Conservation (phyloP, 768 basidiomycete species). For the Neoboletus brunneissimus region DNA sequence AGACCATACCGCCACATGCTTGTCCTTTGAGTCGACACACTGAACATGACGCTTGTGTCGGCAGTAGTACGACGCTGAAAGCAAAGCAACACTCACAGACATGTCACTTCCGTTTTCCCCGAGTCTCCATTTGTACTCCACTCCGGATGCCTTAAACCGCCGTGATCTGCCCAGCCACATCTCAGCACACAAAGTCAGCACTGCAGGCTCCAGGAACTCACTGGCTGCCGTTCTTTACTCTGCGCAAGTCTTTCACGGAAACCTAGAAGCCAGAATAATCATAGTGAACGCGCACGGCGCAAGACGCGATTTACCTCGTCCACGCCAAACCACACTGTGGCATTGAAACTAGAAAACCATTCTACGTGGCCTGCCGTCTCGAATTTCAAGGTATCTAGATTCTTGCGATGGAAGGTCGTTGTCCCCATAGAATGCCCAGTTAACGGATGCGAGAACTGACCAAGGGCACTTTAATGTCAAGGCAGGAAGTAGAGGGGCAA, state of each 20-base stretch:
- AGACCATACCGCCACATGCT: conserved; percentile 47
- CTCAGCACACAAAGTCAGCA: not conserved
- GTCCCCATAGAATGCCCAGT: conserved; percentile 41
- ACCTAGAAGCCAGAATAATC: conserved; percentile 27
- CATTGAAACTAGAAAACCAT: conserved; percentile 47
- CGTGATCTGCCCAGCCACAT: conserved; percentile 40
- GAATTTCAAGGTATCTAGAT: conserved; percentile 41
- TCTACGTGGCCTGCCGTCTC: conserved; percentile 55
- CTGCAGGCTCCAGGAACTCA: conserved; percentile 23
- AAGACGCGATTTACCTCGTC: conserved; percentile 36
- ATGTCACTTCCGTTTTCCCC: conserved; percentile 43
- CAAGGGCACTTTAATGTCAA: not conserved
- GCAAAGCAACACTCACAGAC: conserved; percentile 36
- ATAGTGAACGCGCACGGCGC: not conserved
- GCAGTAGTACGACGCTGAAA: not conserved
- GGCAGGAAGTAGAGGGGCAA: not conserved
- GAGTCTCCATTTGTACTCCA: conserved; percentile 59
- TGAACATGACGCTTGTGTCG: conserved; percentile 19
- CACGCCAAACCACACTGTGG: conserved; percentile 47
- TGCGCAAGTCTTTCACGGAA: conserved; percentile 47
- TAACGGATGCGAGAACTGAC: conserved; percentile 44
- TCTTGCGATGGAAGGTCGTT: conserved; percentile 50
- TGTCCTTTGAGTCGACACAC: conserved; percentile 51
- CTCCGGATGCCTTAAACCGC: conserved; percentile 47
- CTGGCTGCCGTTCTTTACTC: conserved; percentile 51